A percentile compares a stretch with the other conserved stretches of the same genome.
phyloP scores from a whole-genome alignment of 768 basidiomycete species.

The Termitomyces titanicus region DNA sequence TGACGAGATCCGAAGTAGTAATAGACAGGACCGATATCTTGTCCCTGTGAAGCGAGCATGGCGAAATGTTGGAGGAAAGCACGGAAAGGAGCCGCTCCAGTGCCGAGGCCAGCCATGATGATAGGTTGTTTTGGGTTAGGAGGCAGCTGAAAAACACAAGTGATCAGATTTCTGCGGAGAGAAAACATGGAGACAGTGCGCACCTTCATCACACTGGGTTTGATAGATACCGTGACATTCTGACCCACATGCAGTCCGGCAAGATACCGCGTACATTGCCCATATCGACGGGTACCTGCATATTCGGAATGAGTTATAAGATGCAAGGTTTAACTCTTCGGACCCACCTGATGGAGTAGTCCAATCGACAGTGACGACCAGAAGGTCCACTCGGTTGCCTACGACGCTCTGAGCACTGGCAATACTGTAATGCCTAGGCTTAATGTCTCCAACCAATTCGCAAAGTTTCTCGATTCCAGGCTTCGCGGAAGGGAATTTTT shows the following conservation, averaged over 20 bases:
- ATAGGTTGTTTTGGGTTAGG: constrained; percentile 82
- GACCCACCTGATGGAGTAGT: constrained; percentile 70
- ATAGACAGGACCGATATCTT: constrained; percentile 86
- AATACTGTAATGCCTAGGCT: constrained; percentile 97
- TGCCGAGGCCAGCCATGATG: constrained; percentile 98
- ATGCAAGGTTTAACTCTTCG: constrained; percentile 1
- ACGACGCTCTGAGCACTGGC: constrained; percentile 94
- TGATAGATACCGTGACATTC: constrained; percentile 95
- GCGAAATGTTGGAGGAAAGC: constrained; percentile 98
- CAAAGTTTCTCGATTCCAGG: constrained; percentile 85
- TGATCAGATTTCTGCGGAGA: constrained; percentile 3
- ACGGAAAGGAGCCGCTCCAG: constrained; percentile 98
- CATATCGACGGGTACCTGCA: constrained; percentile 72
- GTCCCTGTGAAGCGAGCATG: constrained; percentile 68
- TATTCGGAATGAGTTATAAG: not conserved
- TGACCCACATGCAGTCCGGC: constrained; percentile 79
- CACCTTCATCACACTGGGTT: constrained; percentile 99
- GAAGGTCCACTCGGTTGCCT: constrained; percentile 88
- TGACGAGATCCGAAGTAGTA: constrained; percentile 99
- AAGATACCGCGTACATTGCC: constrained; percentile 96
- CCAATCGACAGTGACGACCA: constrained; percentile 98
- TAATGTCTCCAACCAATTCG: constrained; percentile 89
- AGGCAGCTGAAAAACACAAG: constrained; percentile 56
- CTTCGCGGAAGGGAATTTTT: constrained; percentile 70
- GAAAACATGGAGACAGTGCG: constrained; percentile 13